These are phyloP conservation scores for Pichia sp. DNA, from an alignment of 1,139 yeast genomes.

Conservation along the genomic window DNA sequence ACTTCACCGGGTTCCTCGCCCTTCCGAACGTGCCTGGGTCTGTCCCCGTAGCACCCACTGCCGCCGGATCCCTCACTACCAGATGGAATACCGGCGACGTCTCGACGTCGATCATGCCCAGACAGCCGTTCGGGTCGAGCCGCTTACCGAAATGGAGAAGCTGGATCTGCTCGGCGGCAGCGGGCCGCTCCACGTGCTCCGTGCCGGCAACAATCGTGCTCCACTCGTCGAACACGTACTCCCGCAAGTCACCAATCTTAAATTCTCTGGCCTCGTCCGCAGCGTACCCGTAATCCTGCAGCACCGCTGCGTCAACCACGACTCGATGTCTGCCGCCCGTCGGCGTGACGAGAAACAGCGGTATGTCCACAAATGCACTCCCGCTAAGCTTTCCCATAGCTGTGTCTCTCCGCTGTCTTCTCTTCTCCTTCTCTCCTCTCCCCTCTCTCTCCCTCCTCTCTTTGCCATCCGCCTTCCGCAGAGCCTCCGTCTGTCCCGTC, in stretches of 20 bases:
- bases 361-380: neutral
- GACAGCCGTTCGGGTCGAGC: slow-evolving; percentile 23
- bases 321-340: neutral
- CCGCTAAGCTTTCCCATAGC: neutral
- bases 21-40: too few species aligned
- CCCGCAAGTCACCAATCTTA: slow-evolving; percentile 26
- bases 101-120: slow-evolving; percentile 22
- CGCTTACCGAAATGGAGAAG: slow-evolving; percentile 29
- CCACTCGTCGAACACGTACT: slow-evolving; percentile 27
- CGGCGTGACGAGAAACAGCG: neutral
- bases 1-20: neutral
- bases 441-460: neutral
- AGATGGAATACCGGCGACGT: slow-evolving; percentile 28
- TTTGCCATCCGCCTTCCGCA: neutral
- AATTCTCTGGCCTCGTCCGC: slow-evolving; percentile 6
- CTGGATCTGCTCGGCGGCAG: slow-evolving; percentile 20
- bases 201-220: slow-evolving; percentile 19
- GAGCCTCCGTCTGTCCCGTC: neutral
- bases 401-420: neutral
- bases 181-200: neutral
- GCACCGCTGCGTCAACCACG: neutral
- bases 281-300: slow-evolving; percentile 1
- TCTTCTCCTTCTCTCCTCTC: neutral
- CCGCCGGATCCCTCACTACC: slow-evolving; percentile 20
- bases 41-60: neutral